A percentile compares a stretch with the other conserved stretches of the same genome.
These are phyloP conservation scores for Ceratobasidium sp. DNA, from an alignment of 1,284 basidiomycete genomes.

Conservation along the genomic window DNA sequence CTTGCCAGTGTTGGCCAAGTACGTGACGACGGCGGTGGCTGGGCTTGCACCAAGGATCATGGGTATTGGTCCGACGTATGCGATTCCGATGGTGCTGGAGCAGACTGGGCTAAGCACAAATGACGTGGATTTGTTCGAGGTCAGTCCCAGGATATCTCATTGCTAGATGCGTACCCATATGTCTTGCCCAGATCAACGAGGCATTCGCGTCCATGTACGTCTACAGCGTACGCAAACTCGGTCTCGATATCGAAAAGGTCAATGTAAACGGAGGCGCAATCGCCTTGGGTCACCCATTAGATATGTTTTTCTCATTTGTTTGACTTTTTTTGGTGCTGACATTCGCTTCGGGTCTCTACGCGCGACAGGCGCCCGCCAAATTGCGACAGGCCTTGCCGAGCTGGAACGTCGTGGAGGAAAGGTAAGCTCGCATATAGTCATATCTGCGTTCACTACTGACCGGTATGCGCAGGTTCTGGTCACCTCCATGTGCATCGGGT, in stretches of 20 bases:
- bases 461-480: slow-evolving; percentile 50
- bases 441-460: neutral
- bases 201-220: slow-evolving; percentile 91
- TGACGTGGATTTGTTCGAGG: slow-evolving; percentile 87
- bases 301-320: slow-evolving; percentile 61
- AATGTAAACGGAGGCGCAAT: slow-evolving; percentile 94
- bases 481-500: slow-evolving; percentile 72
- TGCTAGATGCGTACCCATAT: neutral
- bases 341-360: slow-evolving; percentile 59
- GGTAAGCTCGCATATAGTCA: slow-evolving; percentile 58
- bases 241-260: slow-evolving; percentile 76
- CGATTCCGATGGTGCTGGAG: slow-evolving; percentile 76
- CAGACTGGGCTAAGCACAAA: slow-evolving; percentile 70
- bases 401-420: slow-evolving; percentile 80
- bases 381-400: slow-evolving; percentile 89
- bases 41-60: slow-evolving; percentile 83
- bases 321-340: slow-evolving; percentile 10
- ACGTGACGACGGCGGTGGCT: slow-evolving; percentile 77
- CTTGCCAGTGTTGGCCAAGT: slow-evolving; percentile 78
- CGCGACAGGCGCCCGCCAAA: slow-evolving; percentile 87
- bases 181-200: slow-evolving; percentile 78
- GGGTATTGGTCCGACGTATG: slow-evolving; percentile 82
- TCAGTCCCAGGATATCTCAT: slow-evolving; percentile 50
- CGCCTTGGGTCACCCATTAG: slow-evolving; percentile 88
- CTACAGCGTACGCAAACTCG: slow-evolving; percentile 80